Base-by-base conservation (phyloP, 129 eudicot species). In the Mikania micrantha region DNA sequence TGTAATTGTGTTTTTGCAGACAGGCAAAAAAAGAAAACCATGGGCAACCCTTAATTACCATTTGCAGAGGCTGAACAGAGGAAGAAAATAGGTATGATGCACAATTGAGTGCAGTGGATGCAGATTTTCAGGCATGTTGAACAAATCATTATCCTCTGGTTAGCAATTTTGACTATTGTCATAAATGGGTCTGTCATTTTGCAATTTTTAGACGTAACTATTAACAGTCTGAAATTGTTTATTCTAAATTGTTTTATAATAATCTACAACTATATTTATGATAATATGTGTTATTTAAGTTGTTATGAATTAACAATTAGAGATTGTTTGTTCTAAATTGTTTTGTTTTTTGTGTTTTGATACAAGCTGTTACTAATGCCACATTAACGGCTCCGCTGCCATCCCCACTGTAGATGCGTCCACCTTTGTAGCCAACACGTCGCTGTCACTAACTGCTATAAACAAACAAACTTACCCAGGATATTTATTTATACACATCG, bases 61-160 rank as follows among this genome's bases (percentile, higher is more conserved):
- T 63, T 60, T 76, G 75, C 80, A 76, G 70, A 60, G 80, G 80
- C 80, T 76, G 28, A 76, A 76, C 75, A 76, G 75, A 76, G 80
- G 80, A 60, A 69, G 75, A 22, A 76, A 76, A 58, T 76, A 76
- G 75, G 48, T 66, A 42, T 74, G 19, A 9, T 44, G 39, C 27
- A 2, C 28, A 24, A 24, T 63, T 60, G 61, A 48, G 36, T 48
- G 64, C 35, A 39, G 47, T 53, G 11, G 48, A 12, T 44, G 22
- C 72, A 40, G 67, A 74, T 56, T 73, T 36, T 27, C 59, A 66
- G 67, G 52, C 64, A 73, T 73, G 42, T 50, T 73, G 29, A 6
- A 73, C 62, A 62, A 62, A 35, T 10, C 58, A 4, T 53, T 17
- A 4, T 45, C 48, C 15, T 65, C 28, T 54, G 29, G 12, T 67